phyloP scores from a whole-genome alignment of 1,284 basidiomycete genomes.

The Tilletia walkeri region DNA sequence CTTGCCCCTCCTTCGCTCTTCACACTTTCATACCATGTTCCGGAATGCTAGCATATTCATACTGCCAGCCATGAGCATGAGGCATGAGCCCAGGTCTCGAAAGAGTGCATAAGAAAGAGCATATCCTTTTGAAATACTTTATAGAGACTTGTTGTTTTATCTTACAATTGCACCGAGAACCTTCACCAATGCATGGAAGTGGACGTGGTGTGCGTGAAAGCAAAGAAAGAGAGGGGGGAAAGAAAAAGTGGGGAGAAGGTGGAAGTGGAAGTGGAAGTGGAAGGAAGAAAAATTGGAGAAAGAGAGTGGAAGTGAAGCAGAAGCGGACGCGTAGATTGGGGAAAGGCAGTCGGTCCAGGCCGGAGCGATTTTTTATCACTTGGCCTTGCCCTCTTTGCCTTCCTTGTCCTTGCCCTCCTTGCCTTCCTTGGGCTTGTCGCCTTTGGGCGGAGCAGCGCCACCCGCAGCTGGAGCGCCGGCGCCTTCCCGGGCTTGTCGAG shows the following conservation, averaged over 20 bases:
- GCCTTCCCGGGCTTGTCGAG: background rate
- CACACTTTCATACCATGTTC: too few species aligned
- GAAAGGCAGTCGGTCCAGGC: background rate
- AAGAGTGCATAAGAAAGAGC: too few species aligned
- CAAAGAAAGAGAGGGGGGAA: background rate
- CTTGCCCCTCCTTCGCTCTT: too few species aligned
- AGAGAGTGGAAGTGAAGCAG: background rate
- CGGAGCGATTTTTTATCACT: background rate
- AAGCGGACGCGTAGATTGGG: background rate
- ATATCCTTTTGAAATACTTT: too few species aligned
- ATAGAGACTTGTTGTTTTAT: background rate
- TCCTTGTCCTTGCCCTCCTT: background rate
- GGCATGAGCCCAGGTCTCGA: too few species aligned
- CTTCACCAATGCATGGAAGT: slow-evolving; percentile 4
- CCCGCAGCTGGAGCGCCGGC: background rate
- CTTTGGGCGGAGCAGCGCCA: slow-evolving; percentile 1
- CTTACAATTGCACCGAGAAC: slow-evolving; percentile 3
- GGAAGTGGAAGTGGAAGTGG: background rate
- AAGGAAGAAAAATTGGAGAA: background rate
- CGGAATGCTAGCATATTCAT: too few species aligned
- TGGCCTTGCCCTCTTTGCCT: slow-evolving; percentile 8
- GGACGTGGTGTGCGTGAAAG: background rate
- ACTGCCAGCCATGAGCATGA: too few species aligned
- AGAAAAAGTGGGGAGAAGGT: background rate
- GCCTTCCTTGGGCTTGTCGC: slow-evolving; percentile 15